Evolutionary conservation across 2,329 filamentous ascomycete genomes (phyloP), one percentile per base, ranked within the genome.

Genomic region (Pseudofabraea citricarpa): DNA sequence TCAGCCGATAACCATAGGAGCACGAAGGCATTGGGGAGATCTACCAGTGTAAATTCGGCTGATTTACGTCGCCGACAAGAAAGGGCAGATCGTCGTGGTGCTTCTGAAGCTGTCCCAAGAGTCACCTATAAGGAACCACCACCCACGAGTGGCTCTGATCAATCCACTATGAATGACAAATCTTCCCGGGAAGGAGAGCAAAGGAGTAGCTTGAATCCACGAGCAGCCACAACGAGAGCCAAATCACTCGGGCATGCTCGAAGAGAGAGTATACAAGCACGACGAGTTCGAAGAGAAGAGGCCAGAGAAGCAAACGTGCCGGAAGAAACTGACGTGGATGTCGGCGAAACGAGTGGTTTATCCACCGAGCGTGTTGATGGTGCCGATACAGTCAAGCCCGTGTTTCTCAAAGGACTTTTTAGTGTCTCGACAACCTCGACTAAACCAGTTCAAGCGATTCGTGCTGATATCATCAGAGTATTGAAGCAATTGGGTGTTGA

Each of bases 381-480:
- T 53, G 82, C 85, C 5, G 89, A 94, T 53, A 79, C 91, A 48
- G 83, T 91, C 41, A 96, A 95, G 63, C 93, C 93, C 0, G 93
- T 97, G 3, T 97, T 86, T 63, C 77, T 98, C 45, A 98, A 97
- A 66, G 93, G 93, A 4, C 74, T 98, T 15, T 97, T 98, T 69
- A 97, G 91, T 57, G 93, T 97, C 42, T 94, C 89, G 4, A 98
- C 93, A 0, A 98, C 93, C 6, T 96, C 90, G 45, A 93, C 84
- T 59, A 95, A 94, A 61, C 88, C 91, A 1, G 79, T 97, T 9
- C 73, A 82, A 1, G 81, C 89, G 46, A 98, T 98, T 50, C 82
- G 91, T 29, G 73, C 81, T 6, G 93, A 98, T 60, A 87, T 98
- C 55, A 94, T 94, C 59, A 79, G 91, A 39, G 93, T 97, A 3